These are phyloP conservation scores for Aspergillus uvarum DNA, from an alignment of 2,329 filamentous ascomycete species.

Conservation along the genomic window DNA sequence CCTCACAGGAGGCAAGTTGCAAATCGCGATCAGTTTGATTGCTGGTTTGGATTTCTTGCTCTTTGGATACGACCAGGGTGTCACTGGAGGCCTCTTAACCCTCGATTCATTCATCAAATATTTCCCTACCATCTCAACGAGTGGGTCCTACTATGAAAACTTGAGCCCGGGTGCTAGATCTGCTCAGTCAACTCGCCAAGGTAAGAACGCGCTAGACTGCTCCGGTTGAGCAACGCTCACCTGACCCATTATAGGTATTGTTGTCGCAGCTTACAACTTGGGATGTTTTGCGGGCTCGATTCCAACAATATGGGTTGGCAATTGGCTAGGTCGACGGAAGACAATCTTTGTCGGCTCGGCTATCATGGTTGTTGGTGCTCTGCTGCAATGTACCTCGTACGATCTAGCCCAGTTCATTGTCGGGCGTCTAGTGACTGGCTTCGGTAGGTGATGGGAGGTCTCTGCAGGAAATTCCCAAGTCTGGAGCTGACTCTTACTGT, in stretches of 20 bases:
- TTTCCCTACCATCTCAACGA: constrained; percentile 44
- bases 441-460: constrained; percentile 36
- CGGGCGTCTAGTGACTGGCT: constrained; percentile 52
- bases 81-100: constrained; percentile 47
- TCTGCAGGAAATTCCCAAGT: too few species aligned
- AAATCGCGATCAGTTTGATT: constrained; percentile 45
- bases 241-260: constrained; percentile 31
- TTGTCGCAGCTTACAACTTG: constrained; percentile 47
- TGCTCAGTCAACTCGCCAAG: constrained; percentile 38
- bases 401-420: constrained; percentile 51
- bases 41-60: constrained; percentile 46
- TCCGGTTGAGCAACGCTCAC: background rate
- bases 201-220: constrained; percentile 18
- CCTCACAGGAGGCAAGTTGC: constrained; percentile 42
- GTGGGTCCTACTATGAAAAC: constrained; percentile 14
- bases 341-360: constrained; percentile 51
- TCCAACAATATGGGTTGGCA: constrained; percentile 52
- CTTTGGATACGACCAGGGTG: constrained; percentile 42
- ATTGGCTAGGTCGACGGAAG: constrained; percentile 52
- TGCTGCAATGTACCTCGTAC: constrained; percentile 51
- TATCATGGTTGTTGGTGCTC: constrained; percentile 53
- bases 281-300: constrained; percentile 54
- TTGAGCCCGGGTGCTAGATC: constrained; percentile 19
- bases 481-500: background rate
- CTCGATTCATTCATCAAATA: constrained; percentile 42